Evolutionary conservation across 2,329 filamentous ascomycete species (phyloP).

Genomic region (Didymella segeticola): DNA sequence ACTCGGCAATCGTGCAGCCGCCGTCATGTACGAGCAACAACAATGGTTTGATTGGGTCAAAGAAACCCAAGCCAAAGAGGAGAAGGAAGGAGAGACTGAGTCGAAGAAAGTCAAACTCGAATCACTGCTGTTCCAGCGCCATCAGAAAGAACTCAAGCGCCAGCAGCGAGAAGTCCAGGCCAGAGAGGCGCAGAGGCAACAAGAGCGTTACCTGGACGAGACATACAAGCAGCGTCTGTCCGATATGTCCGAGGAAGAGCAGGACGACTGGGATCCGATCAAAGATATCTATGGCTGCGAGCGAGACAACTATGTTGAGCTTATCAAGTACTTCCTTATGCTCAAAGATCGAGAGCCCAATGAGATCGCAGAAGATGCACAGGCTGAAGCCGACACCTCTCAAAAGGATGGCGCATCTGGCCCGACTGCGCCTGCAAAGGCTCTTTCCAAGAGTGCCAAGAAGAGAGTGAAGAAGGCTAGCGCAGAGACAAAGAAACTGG

Average conservation of each 20-base stretch:
- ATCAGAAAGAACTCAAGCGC: conserved; percentile 54
- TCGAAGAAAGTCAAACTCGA: conserved; percentile 59
- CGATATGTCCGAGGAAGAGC: conserved; percentile 47
- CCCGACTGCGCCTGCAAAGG: conserved; percentile 16
- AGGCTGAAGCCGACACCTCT: background rate
- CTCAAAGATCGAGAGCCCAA: conserved; percentile 33
- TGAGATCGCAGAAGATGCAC: background rate
- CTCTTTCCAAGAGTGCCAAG: conserved; percentile 35
- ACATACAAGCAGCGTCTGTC: conserved; percentile 52
- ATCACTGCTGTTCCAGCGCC: conserved; percentile 56
- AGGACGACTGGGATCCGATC: conserved; percentile 57
- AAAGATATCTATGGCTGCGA: conserved; percentile 57
- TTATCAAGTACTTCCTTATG: conserved; percentile 57
- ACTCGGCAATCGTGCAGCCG: conserved; percentile 52
- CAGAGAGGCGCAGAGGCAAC: conserved; percentile 52
- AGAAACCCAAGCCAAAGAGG: conserved; percentile 55
- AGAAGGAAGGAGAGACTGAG: conserved; percentile 55
- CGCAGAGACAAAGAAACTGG: conserved; percentile 28
- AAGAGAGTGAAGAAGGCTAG: conserved; percentile 46
- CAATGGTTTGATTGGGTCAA: conserved; percentile 60
- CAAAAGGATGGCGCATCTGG: background rate
- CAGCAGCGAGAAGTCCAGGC: conserved; percentile 49
- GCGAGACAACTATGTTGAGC: conserved; percentile 52
- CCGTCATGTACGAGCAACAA: conserved; percentile 55
- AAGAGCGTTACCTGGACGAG: conserved; percentile 55